phyloP scores from a whole-genome alignment of 768 basidiomycete species.

The Boletellus sp. region DNA sequence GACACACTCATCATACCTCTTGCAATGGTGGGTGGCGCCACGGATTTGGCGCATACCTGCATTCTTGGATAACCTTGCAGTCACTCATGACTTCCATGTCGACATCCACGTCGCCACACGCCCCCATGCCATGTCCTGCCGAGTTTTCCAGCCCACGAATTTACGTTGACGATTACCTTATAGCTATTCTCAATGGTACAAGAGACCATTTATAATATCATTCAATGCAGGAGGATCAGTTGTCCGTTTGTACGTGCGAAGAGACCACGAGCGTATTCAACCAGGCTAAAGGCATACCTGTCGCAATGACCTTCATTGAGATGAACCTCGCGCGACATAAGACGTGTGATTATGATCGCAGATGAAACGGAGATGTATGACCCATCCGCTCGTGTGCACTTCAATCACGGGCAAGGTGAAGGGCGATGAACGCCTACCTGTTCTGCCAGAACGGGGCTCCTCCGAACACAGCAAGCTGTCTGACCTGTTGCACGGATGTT shows the following conservation, averaged over 20 bases:
- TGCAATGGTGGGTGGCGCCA: slow-evolving; percentile 9
- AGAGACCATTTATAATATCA: slow-evolving; percentile 15
- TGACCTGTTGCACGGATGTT: not conserved
- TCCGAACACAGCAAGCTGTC: not conserved
- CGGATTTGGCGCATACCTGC: slow-evolving; percentile 6
- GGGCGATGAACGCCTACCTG: not conserved
- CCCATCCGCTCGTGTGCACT: too few species aligned
- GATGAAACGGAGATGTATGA: too few species aligned
- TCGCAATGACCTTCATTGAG: too few species aligned
- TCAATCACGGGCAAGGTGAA: not conserved
- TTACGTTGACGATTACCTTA: slow-evolving; percentile 18
- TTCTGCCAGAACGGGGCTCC: not conserved
- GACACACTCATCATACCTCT: slow-evolving; percentile 16
- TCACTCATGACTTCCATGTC: slow-evolving; percentile 2
- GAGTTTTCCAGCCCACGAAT: slow-evolving; percentile 4
- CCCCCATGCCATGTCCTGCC: not conserved
- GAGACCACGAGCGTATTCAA: not conserved
- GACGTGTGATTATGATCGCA: too few species aligned
- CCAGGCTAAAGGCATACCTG: too few species aligned
- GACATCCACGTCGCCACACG: slow-evolving; percentile 7
- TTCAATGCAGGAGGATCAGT: not conserved
- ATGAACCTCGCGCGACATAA: too few species aligned
- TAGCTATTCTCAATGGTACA: slow-evolving; percentile 14
- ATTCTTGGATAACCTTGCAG: slow-evolving; percentile 20
- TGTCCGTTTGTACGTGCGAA: not conserved